Evolutionary conservation across 2,329 filamentous ascomycete species (phyloP), one percentile per base, ranked within the genome.

Genomic region (Fusarium virguliforme): DNA sequence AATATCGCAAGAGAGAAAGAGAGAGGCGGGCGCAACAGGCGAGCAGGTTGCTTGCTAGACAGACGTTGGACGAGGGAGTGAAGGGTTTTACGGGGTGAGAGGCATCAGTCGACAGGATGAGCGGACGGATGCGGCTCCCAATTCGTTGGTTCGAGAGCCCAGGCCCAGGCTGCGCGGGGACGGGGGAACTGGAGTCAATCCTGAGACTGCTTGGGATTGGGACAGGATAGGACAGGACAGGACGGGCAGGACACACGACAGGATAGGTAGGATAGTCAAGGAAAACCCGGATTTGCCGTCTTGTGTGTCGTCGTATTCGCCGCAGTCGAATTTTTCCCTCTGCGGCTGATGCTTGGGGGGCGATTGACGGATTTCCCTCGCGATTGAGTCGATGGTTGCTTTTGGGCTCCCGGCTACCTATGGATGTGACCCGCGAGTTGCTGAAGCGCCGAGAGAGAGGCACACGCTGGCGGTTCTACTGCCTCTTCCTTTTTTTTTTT

Each of bases 101-200:
- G 71, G 62, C 62, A 75, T 75, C 74, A 75, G 74, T 73, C 74
- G 74, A 75, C 71, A 74, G 72, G 68, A 71, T 58, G 68, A 74
- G 70, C 68, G 70, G 70, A 72, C 68, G 63, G 61, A 66, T 73
- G 74, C 74, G 74, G 74, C 74, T 75, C 74, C 74, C 72, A 75
- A 75, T 75, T 75, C 74, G 73, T 71, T 71, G 60, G 70, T 73
- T 71, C 54, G 18, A 70, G 50, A 71, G 66, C 60, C 70, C 67
- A 72, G 64, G 63, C 67, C 67, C 64, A 64, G 54, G 60, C 46
- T 57, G 60, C 60, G 60, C 60, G 60, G 60, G 60, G 70, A 73
- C 65, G 68, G 74, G 18, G 74, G 70, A 64, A 61, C 64, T 65
- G 73, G 64, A 74, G 62, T 64, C 54, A 72, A 58, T 73, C 53